A percentile compares a stretch with the other conserved stretches of the same genome.
phyloP scores from a whole-genome alignment of 371 early-diverging fungal genomes.

The Homolaphlyctis polyrhiza region DNA sequence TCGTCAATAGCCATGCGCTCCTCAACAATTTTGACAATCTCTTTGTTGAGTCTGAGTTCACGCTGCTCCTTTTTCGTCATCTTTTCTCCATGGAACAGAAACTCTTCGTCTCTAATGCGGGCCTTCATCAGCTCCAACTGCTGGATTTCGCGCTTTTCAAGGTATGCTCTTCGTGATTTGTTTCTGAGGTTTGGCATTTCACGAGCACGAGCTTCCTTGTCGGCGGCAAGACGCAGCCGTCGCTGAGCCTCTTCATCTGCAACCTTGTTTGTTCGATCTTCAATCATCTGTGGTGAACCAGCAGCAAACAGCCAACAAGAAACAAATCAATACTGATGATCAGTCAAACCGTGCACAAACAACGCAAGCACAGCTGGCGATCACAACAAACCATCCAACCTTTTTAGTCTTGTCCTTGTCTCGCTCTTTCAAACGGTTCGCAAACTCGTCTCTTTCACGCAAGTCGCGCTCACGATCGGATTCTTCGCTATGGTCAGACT shows the following conservation, averaged over 20 bases:
- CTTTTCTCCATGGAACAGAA: constrained; percentile 67
- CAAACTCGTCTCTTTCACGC: constrained; percentile 86
- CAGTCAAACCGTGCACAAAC: background rate
- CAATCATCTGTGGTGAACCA: constrained; percentile 41
- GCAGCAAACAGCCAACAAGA: background rate
- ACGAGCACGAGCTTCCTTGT: constrained; percentile 53
- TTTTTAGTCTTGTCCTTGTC: constrained; percentile 80
- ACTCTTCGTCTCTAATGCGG: constrained; percentile 84
- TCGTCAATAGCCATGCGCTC: constrained; percentile 77
- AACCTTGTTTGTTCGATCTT: constrained; percentile 73
- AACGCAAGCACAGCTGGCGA: too few species aligned
- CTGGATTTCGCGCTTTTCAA: constrained; percentile 81
- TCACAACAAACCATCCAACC: too few species aligned
- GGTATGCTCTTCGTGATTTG: constrained; percentile 83
- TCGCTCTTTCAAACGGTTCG: constrained; percentile 70
- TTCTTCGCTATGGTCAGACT: background rate
- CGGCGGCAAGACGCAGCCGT: constrained; percentile 77
- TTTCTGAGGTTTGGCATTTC: constrained; percentile 69
- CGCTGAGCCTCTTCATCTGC: constrained; percentile 54
- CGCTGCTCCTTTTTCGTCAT: constrained; percentile 72
- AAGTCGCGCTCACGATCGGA: constrained; percentile 55
- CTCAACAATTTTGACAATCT: constrained; percentile 73
- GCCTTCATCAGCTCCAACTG: constrained; percentile 68
- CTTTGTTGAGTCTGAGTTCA: constrained; percentile 76
- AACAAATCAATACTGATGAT: background rate